These are phyloP conservation scores for Lentinula boryana DNA, from an alignment of 768 basidiomycete species.

Conservation along the genomic window DNA sequence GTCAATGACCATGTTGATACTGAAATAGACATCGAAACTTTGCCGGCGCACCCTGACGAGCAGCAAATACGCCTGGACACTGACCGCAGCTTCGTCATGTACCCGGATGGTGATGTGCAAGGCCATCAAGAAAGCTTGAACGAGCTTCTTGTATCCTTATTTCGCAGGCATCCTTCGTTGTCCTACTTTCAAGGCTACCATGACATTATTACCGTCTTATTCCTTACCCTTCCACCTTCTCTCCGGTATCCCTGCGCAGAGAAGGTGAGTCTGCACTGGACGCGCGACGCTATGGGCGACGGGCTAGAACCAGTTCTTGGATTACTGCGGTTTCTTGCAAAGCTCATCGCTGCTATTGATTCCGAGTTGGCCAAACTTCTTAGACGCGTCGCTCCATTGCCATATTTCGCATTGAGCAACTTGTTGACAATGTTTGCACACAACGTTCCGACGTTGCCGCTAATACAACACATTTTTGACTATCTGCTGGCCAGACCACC, in stretches of 20 bases:
- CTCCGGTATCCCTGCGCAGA: constrained; percentile 55
- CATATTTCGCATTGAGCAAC: constrained; percentile 87
- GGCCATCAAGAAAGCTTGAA: constrained; percentile 53
- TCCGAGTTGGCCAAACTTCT: constrained; percentile 63
- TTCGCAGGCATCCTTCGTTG: constrained; percentile 66
- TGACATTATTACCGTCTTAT: constrained; percentile 83
- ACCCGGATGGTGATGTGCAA: constrained; percentile 70
- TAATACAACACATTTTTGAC: constrained; percentile 91
- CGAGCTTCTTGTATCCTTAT: constrained; percentile 65
- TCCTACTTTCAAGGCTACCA: constrained; percentile 94
- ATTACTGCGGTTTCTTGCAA: constrained; percentile 50
- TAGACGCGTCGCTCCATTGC: constrained; percentile 69
- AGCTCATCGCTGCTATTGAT: constrained; percentile 67
- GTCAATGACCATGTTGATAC: constrained; percentile 10
- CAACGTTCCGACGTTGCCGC: constrained; percentile 82
- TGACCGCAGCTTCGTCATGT: constrained; percentile 88
- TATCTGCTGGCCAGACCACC: constrained; percentile 82
- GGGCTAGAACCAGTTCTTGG: constrained; percentile 84
- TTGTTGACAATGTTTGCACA: constrained; percentile 90
- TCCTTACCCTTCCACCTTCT: constrained; percentile 63
- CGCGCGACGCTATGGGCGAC: constrained; percentile 85
- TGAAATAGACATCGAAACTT: neutral
- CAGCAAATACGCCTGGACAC: constrained; percentile 86
- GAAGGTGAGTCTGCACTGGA: constrained; percentile 68
- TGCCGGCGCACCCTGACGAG: constrained; percentile 62